phyloP scores from a whole-genome alignment of 1,139 yeast species.

The Geotrichum citri-aurantii region DNA sequence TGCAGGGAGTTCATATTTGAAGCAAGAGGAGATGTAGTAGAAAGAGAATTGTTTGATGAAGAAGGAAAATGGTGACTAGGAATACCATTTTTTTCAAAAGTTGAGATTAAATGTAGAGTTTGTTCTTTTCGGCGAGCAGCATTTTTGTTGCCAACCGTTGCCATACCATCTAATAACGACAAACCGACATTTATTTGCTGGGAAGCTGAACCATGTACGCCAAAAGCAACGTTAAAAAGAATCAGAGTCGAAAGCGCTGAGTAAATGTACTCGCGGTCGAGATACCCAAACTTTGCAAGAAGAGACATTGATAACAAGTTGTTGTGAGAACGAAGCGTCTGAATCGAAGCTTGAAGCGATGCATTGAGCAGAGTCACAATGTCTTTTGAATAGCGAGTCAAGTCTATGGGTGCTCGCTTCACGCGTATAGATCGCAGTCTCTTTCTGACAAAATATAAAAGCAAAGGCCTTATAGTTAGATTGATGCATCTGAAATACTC shows the following conservation, averaged over 20 bases:
- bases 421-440: constrained; percentile 51
- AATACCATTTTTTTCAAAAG: constrained; percentile 19
- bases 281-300: constrained; percentile 78
- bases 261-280: constrained; percentile 81
- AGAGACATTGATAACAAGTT: not conserved
- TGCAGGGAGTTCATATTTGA: not conserved
- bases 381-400: constrained; percentile 62
- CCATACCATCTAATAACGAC: constrained; percentile 65
- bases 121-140: constrained; percentile 38
- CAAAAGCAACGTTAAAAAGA: constrained; percentile 74
- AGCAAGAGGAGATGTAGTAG: not conserved
- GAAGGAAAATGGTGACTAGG: constrained; percentile 6
- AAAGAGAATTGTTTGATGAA: not conserved
- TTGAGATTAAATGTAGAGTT: constrained; percentile 19
- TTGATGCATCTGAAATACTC: constrained; percentile 85
- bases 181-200: constrained; percentile 72
- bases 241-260: constrained; percentile 76
- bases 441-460: constrained; percentile 72
- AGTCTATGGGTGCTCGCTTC: constrained; percentile 53
- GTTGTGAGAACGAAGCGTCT: constrained; percentile 66
- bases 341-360: constrained; percentile 77
- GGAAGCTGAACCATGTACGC: constrained; percentile 70
- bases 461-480: constrained; percentile 71
- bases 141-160: constrained; percentile 61
- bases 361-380: constrained; percentile 67